phyloP scores from a whole-genome alignment of 768 basidiomycete genomes.

The Phaeotremella skinneri region DNA sequence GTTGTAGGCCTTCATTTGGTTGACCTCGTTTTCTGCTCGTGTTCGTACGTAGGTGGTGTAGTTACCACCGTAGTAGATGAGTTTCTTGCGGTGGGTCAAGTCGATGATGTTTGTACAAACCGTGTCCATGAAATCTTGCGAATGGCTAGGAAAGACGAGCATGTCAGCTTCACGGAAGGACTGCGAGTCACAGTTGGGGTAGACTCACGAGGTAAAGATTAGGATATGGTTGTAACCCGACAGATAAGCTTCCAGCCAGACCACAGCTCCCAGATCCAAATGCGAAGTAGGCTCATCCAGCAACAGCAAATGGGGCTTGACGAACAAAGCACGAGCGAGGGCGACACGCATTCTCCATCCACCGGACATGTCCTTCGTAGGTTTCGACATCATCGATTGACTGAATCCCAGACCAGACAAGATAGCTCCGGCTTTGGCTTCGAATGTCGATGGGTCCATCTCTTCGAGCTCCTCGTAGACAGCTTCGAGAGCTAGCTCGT shows the following conservation, averaged over 20 bases:
- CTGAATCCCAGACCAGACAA: constrained; percentile 96
- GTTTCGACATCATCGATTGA: constrained; percentile 86
- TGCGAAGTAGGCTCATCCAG: constrained; percentile 77
- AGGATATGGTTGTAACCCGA: constrained; percentile 98
- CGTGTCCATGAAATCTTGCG: constrained; percentile 98
- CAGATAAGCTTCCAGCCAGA: constrained; percentile 97
- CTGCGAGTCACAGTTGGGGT: constrained; percentile 40
- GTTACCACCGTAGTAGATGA: constrained; percentile 92
- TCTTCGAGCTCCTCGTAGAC: constrained; percentile 96
- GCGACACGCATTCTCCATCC: constrained; percentile 99
- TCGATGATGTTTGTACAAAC: constrained; percentile 99
- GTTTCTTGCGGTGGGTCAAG: constrained; percentile 80
- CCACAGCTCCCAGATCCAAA: constrained; percentile 93
- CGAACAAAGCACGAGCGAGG: constrained; percentile 88
- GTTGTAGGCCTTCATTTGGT: constrained; percentile 98
- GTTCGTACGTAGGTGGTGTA: constrained; percentile 97
- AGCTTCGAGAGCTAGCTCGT: constrained; percentile 80
- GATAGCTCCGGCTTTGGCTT: constrained; percentile 90
- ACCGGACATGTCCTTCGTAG: constrained; percentile 98
- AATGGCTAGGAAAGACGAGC: constrained; percentile 79
- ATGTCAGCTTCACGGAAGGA: too few species aligned
- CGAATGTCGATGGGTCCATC: constrained; percentile 91
- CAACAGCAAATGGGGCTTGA: constrained; percentile 92
- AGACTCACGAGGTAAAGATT: constrained; percentile 53
- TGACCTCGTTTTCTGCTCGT: constrained; percentile 94